These are phyloP conservation scores for Erysimum cheiri DNA, from an alignment of 441 rosid genomes.

Conservation along the genomic window DNA sequence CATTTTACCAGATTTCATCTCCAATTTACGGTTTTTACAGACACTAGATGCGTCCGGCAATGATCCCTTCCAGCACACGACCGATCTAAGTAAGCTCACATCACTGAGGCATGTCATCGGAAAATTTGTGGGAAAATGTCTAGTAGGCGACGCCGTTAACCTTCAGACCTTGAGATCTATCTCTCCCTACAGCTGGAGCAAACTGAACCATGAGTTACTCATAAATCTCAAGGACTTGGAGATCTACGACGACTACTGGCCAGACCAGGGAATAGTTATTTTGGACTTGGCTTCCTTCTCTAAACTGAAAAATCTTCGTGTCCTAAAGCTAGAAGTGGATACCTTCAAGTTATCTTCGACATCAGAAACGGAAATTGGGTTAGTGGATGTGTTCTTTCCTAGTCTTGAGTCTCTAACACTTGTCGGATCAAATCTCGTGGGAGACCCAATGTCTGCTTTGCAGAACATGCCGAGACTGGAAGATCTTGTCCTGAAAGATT, in stretches of 20 bases:
- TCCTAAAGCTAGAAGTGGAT: background rate
- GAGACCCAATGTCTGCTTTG: constrained; percentile 24
- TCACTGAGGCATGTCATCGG: constrained; percentile 23
- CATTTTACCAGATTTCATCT: background rate
- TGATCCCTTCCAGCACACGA: background rate
- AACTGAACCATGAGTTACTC: background rate
- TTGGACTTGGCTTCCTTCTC: background rate
- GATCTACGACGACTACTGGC: background rate
- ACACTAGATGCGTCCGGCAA: constrained; percentile 9
- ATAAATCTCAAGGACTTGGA: background rate
- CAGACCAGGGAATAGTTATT: background rate
- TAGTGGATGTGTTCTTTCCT: constrained; percentile 13
- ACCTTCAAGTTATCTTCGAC: background rate
- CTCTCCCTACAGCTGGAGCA: constrained; percentile 4
- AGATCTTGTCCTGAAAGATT: background rate
- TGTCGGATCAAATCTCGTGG: background rate
- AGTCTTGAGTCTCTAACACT: constrained; percentile 11
- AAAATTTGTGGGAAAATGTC: background rate
- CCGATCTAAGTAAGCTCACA: constrained; percentile 1
- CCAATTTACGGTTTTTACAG: constrained; percentile 10
- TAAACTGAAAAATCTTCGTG: background rate
- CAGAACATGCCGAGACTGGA: constrained; percentile 2
- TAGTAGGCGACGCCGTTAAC: constrained; percentile 1
- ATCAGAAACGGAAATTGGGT: background rate
- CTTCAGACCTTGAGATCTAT: constrained; percentile 29